Base-by-base conservation (phyloP, 2,329 filamentous ascomycete genomes). In the Pseudogymnoascus sp. region DNA sequence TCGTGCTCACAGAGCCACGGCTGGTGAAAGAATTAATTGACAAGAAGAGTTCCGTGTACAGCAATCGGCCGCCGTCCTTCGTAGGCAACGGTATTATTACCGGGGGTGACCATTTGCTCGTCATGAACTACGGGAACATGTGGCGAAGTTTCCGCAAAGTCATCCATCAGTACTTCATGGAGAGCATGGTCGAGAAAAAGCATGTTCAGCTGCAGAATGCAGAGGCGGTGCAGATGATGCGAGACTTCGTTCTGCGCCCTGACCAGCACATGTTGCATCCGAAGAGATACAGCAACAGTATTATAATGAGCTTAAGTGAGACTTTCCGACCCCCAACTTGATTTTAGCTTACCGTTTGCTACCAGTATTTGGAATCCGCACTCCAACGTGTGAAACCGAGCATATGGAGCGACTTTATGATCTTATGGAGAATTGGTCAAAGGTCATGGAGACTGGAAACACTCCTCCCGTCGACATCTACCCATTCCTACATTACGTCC, bases 401-500 rank as follows among this genome's bases (percentile, higher is more conserved):
- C 72, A 78, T 63, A 75, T 77, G 72, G 69, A 65, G 14, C 67
- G 71, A 14, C 69, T 80, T 10, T 78, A 78, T 65, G 65, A 72
- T 6, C 63, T 78, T 5, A 76, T 79, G 76, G 74, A 78, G 49
- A 68, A 74, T 7, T 79, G 74, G 75, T 74, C 75, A 4, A 70
- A 73, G 41, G 71, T 80, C 0, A 74, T 79, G 70, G 80, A 81
- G 66, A 72, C 75, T 0, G 80, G 79, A 1, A 76, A 75, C 11
- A 81, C 78, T 0, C 79, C 80, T 0, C 79, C 80, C 0, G 76
- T 81, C 0, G 80, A 82, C 60, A 72, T 78, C 38, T 79, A 77
- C 61, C 77, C 79, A 0, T 71, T 76, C 26, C 67, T 81, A 8
- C 74, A 78, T 39, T 72, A 66, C 4, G 65, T 81, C 8, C 80